Conservation (phyloP, 2,329 filamentous ascomycete species). For the Colletotrichum orchidophilum region DNA sequence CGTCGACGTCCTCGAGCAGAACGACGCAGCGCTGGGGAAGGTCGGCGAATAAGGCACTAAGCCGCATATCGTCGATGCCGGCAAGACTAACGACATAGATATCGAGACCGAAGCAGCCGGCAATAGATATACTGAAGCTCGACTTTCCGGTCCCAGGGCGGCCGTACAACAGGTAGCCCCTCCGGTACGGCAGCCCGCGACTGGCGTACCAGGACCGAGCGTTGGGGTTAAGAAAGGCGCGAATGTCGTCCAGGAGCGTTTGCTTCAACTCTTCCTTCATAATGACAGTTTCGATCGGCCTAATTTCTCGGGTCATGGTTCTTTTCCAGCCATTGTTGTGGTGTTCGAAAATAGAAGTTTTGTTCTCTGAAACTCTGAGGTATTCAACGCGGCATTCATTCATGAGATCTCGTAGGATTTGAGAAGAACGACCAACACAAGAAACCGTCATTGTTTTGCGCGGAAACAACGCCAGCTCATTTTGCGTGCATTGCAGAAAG, state of each 20-base stretch:
- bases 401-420: conserved; percentile 41
- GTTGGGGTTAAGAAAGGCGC: conserved; percentile 46
- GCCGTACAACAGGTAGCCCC: conserved; percentile 51
- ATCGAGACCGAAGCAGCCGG: conserved; percentile 45
- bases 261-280: not conserved
- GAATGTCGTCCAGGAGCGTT: not conserved
- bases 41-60: conserved; percentile 42
- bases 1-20: conserved; percentile 52
- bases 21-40: conserved; percentile 49
- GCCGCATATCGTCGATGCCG: conserved; percentile 39
- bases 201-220: conserved; percentile 44
- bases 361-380: conserved; percentile 41
- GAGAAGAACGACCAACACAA: conserved; percentile 36
- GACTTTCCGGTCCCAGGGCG: conserved; percentile 51
- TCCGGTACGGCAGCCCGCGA: conserved; percentile 40
- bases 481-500: not conserved
- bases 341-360: conserved; percentile 42
- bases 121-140: conserved; percentile 47
- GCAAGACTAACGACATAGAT: conserved; percentile 49
- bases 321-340: conserved; percentile 32
- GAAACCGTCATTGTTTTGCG: conserved; percentile 28
- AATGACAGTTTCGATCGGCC: not conserved
- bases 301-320: not conserved
- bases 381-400: conserved; percentile 41
- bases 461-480: not conserved